These are phyloP conservation scores for Lunularia cruciata DNA, from an alignment of 225 moss, liverwort and hornwort genomes.

Conservation along the genomic window DNA sequence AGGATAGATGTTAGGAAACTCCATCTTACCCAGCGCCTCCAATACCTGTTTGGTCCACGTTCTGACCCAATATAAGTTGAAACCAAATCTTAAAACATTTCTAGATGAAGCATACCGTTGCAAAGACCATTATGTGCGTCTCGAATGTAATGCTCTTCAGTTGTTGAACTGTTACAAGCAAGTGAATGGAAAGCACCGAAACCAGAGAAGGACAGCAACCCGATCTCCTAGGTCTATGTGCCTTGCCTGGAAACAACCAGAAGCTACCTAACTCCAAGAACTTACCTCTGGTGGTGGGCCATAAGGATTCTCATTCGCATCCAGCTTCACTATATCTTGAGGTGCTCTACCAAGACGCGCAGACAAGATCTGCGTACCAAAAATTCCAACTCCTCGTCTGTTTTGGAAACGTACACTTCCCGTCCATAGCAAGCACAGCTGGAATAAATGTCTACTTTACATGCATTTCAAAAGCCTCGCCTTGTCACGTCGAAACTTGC, in stretches of 20 bases:
- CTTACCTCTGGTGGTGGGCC: conserved; percentile 92
- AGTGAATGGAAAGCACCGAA: not conserved
- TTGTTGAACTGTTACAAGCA: too few species aligned
- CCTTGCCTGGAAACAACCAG: not conserved
- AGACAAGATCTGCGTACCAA: conserved; percentile 68
- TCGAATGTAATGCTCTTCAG: too few species aligned
- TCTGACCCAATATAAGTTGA: conserved; percentile 7
- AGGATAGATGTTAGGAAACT: conserved; percentile 97
- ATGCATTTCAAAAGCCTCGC: not conserved
- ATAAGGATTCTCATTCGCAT: conserved; percentile 98
- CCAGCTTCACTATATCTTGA: conserved; percentile 90
- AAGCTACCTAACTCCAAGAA: not conserved
- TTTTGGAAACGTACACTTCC: not conserved
- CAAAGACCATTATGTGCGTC: too few species aligned
- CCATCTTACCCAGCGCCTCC: conserved; percentile 93
- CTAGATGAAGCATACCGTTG: too few species aligned
- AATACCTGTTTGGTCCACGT: conserved; percentile 58
- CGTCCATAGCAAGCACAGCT: not conserved
- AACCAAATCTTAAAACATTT: not conserved
- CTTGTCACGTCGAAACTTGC: not conserved
- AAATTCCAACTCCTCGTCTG: not conserved
- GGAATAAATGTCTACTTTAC: not conserved
- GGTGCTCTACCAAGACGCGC: conserved; percentile 80
- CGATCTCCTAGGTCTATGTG: not conserved
- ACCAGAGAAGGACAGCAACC: not conserved